phyloP scores from a whole-genome alignment of 306 rosid species.

The Ormosia emarginata region DNA sequence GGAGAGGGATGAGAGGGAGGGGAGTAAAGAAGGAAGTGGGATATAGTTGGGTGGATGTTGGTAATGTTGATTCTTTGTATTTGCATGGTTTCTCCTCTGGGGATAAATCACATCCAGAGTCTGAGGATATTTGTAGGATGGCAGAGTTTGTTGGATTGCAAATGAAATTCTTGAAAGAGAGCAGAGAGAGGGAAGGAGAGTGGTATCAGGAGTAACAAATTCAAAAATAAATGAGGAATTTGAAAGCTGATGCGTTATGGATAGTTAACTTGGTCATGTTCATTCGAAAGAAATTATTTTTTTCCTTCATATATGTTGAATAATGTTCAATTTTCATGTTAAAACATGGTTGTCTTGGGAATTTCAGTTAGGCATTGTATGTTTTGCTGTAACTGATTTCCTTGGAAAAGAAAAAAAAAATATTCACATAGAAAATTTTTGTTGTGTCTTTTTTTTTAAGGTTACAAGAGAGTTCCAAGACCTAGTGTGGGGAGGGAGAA shows the following conservation, averaged over 20 bases:
- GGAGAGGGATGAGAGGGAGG: slow-evolving; percentile 69
- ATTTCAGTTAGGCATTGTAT: background rate
- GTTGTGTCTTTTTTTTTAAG: no score
- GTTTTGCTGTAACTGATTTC: background rate
- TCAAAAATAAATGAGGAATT: background rate
- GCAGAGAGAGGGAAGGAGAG: slow-evolving; percentile 11
- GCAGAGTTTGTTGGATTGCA: slow-evolving; percentile 60
- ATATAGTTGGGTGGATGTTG: slow-evolving; percentile 77
- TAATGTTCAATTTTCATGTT: background rate
- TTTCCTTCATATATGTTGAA: background rate
- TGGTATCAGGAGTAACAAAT: slow-evolving; percentile 3
- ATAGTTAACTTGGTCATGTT: background rate
- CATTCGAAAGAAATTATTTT: background rate
- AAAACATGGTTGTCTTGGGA: background rate
- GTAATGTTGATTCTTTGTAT: slow-evolving; percentile 45
- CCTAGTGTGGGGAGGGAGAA: no score
- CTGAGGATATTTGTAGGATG: slow-evolving; percentile 61
- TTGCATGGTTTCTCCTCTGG: slow-evolving; percentile 80
- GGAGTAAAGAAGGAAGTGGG: slow-evolving; percentile 81
- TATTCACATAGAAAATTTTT: no score
- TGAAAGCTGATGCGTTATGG: background rate
- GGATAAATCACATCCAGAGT: slow-evolving; percentile 61
- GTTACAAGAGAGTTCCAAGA: no score
- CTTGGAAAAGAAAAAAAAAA: background rate
- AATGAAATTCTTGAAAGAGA: slow-evolving; percentile 49